Base-by-base conservation (phyloP, 345 rosid species). In the Carallia pectinifolia region DNA sequence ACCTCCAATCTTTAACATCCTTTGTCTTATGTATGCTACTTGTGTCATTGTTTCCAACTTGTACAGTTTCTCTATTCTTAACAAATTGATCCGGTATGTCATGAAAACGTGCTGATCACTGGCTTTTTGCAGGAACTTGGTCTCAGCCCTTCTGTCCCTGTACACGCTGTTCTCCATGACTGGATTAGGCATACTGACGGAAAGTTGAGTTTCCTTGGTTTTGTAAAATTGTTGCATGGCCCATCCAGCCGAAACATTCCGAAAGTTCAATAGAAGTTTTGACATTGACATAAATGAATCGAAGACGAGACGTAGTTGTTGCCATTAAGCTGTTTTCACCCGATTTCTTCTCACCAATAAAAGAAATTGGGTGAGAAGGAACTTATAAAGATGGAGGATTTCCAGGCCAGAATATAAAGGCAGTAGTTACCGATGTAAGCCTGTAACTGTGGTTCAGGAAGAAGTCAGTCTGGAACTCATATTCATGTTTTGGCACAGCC, bases 201-300 rank as follows among this genome's bases (percentile, higher is more conserved):
- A 17, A 77, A 77, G 19, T 65, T 77, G 55, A 77, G 81, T 58
- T 77, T 77, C 79, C 88, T 87, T 0, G 99, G 99, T 19, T 95
- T 92, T 73, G 85, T 92, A 61, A 95, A 92, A 70, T 75, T 95
- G 86, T 76, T 95, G 75, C 98, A 89, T 47, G 97, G 99, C 30
- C 80, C 81, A 40, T 95, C 99, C 4, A 90, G 90, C 78, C 90
- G 96, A 50, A 44, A 37, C 5, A 27, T 73, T 13, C 67, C 48
- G 30, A 73, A 74, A 67, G 50, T 66, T 53, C 72, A 67, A 3
- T 74, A 74, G 58, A 53, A 61, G 27, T 61, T 31, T 52, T 9
- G 27, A 7, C 27, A 53, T n/a, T 37, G 54, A 30, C n/a, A 1
- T 37, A 52, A 65, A 37, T 6, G 34, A 52, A 52, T 61, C 55